A percentile compares a stretch with the other conserved stretches of the same genome.
Conservation (phyloP, 192 early-diverging fungal genomes). For the Phycomyces nitens region DNA sequence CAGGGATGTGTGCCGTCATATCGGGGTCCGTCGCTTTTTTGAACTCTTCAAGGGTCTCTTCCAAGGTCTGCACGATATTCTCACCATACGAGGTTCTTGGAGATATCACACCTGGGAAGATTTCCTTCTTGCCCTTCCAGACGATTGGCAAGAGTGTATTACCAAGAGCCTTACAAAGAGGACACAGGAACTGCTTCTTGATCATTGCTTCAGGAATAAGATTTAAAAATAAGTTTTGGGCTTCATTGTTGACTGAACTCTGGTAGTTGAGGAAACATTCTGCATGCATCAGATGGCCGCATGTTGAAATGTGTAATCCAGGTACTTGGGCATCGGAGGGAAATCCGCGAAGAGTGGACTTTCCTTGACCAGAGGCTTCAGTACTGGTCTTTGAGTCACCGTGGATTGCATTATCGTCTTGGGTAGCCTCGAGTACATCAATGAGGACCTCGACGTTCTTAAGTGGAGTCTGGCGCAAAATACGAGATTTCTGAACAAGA, state of each 20-base stretch:
- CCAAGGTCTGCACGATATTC: not conserved
- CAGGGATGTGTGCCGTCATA: not conserved
- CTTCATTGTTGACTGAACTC: slow-evolving; percentile 59
- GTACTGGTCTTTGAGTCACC: not conserved
- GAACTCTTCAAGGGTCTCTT: not conserved
- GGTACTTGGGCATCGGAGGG: slow-evolving; percentile 61
- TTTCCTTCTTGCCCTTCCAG: slow-evolving; percentile 63
- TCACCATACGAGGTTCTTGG: not conserved
- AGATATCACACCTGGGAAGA: slow-evolving; percentile 47
- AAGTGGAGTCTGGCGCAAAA: slow-evolving; percentile 69
- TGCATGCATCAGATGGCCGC: slow-evolving; percentile 95
- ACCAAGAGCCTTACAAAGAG: slow-evolving; percentile 91
- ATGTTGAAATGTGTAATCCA: slow-evolving; percentile 80
- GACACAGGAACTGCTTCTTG: slow-evolving; percentile 87
- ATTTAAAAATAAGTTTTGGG: not conserved
- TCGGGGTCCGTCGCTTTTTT: not conserved
- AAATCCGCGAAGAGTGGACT: slow-evolving; percentile 44
- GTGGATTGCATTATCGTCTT: not conserved
- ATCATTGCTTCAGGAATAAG: slow-evolving; percentile 31
- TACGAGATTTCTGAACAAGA: slow-evolving; percentile 75
- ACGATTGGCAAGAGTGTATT: slow-evolving; percentile 85
- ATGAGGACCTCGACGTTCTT: slow-evolving; percentile 53
- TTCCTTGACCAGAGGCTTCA: not conserved
- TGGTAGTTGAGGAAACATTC: slow-evolving; percentile 88
- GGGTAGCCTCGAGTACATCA: slow-evolving; percentile 27